Evolutionary conservation across 2,329 filamentous ascomycete species (phyloP).

Genomic region (Paracamarosporium sp.): DNA sequence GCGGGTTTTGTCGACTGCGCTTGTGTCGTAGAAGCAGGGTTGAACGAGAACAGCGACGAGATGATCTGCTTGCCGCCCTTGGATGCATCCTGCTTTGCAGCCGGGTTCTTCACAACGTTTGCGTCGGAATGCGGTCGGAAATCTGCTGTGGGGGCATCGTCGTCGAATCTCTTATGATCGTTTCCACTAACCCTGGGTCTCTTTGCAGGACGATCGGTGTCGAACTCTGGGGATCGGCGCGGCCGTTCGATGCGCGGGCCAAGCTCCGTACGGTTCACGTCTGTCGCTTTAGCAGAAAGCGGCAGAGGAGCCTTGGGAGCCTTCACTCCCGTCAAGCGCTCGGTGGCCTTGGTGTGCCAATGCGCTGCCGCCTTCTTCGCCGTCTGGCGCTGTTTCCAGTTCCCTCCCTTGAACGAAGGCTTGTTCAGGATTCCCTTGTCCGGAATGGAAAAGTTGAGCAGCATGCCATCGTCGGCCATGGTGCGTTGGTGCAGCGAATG

Average conservation of each 20-base stretch:
- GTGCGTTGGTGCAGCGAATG: slow-evolving; percentile 12
- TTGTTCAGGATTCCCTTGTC: slow-evolving; percentile 70
- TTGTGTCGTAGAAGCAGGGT: slow-evolving; percentile 74
- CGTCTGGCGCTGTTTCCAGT: slow-evolving; percentile 86
- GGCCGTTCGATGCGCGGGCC: slow-evolving; percentile 29
- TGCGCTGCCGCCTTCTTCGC: slow-evolving; percentile 73
- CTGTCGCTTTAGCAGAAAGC: slow-evolving; percentile 23
- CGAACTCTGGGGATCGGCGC: slow-evolving; percentile 21
- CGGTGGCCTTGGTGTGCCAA: slow-evolving; percentile 54
- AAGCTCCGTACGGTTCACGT: slow-evolving; percentile 39
- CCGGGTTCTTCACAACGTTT: slow-evolving; percentile 32
- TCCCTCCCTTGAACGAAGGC: slow-evolving; percentile 80
- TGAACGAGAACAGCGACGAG: slow-evolving; percentile 91
- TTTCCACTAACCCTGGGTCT: slow-evolving; percentile 46
- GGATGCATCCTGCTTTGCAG: slow-evolving; percentile 41
- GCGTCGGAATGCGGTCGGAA: slow-evolving; percentile 41
- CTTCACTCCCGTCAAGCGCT: slow-evolving; percentile 36
- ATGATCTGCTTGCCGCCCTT: slow-evolving; percentile 70
- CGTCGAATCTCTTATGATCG: slow-evolving; percentile 38
- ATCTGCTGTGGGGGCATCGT: slow-evolving; percentile 23
- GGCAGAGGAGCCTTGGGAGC: slow-evolving; percentile 16
- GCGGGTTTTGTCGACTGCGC: slow-evolving; percentile 57
- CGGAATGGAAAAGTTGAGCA: slow-evolving; percentile 87
- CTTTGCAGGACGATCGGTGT: slow-evolving; percentile 38
- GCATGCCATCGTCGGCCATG: slow-evolving; percentile 95